phyloP scores from a whole-genome alignment of 106 monocot genomes.

The Narthecium ossifragum region DNA sequence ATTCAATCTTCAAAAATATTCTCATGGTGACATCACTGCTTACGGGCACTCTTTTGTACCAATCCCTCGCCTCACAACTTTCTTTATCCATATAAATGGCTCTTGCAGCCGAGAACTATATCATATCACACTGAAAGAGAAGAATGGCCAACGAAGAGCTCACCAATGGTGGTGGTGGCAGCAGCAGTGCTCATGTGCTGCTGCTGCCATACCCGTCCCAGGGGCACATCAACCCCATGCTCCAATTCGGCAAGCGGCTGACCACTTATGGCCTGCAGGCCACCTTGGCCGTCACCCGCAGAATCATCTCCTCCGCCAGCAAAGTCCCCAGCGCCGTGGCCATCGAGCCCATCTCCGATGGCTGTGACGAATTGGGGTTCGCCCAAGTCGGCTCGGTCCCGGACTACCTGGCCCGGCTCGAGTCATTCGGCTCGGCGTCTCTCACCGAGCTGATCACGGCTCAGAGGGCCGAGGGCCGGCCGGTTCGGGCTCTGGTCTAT shows the following conservation, averaged over 20 bases:
- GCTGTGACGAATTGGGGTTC: constrained; percentile 45
- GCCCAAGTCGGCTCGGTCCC: background rate
- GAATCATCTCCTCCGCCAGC: constrained; percentile 15
- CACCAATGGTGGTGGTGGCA: too few relatives aligned
- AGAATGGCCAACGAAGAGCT: too few relatives aligned
- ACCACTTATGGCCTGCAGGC: constrained; percentile 15
- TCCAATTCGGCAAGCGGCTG: constrained; percentile 60
- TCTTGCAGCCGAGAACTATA: too few relatives aligned
- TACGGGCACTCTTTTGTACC: too few relatives aligned
- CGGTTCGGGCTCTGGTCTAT: constrained; percentile 38
- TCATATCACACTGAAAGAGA: too few relatives aligned
- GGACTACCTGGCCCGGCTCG: constrained; percentile 36
- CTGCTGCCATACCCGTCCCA: constrained; percentile 65
- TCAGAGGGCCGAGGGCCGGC: constrained; percentile 6
- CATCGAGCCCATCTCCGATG: constrained; percentile 55
- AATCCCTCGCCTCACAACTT: too few relatives aligned
- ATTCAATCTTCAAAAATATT: too few relatives aligned
- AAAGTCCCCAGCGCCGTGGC: constrained; percentile 12
- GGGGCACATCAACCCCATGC: constrained; percentile 89
- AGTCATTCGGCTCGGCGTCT: constrained; percentile 26
- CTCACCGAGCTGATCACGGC: constrained; percentile 20
- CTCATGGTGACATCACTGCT: too few relatives aligned
- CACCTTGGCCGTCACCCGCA: constrained; percentile 49
- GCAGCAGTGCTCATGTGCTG: too few relatives aligned
- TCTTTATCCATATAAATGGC: too few relatives aligned